These are phyloP conservation scores for Pezicula radicicola DNA, from an alignment of 2,329 filamentous ascomycete genomes.

Conservation along the genomic window DNA sequence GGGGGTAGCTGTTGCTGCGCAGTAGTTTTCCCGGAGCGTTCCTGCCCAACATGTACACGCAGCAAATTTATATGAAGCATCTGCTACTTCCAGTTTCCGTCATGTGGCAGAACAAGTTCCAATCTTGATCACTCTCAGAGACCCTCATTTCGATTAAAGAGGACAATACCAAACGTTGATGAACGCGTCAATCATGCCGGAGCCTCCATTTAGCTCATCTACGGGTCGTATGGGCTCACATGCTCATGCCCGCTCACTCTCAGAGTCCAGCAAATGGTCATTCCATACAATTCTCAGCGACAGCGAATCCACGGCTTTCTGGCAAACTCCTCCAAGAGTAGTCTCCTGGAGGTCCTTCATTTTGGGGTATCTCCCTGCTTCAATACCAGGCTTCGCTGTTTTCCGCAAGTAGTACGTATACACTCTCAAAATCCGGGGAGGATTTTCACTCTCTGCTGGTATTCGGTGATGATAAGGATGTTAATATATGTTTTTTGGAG, in stretches of 20 bases:
- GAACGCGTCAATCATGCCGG: not conserved
- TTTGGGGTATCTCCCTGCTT: not conserved
- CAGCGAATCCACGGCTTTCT: slow-evolving; percentile 17
- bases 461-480: too few relatives aligned
- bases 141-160: too few relatives aligned
- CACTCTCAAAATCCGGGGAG: not conserved
- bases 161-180: too few relatives aligned
- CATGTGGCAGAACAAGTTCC: too few relatives aligned
- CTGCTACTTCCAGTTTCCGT: too few relatives aligned
- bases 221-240: slow-evolving; percentile 3
- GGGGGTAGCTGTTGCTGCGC: not conserved
- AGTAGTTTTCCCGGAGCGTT: too few relatives aligned
- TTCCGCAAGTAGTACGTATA: slow-evolving; percentile 12
- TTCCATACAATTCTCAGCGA: slow-evolving; percentile 7
- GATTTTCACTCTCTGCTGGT: too few relatives aligned
- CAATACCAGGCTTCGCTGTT: slow-evolving; percentile 1
- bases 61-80: too few relatives aligned
- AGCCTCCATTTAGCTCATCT: slow-evolving; percentile 7
- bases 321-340: slow-evolving; percentile 19
- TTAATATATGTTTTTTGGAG: too few relatives aligned
- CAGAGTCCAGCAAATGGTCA: slow-evolving; percentile 13
- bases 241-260: slow-evolving; percentile 13
- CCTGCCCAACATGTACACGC: too few relatives aligned
- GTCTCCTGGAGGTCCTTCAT: slow-evolving; percentile 5
- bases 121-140: too few relatives aligned